A percentile compares a stretch with the other conserved stretches of the same genome.
phyloP scores from a whole-genome alignment of 176 grass and related monocot species.

The Poa pratensis region DNA sequence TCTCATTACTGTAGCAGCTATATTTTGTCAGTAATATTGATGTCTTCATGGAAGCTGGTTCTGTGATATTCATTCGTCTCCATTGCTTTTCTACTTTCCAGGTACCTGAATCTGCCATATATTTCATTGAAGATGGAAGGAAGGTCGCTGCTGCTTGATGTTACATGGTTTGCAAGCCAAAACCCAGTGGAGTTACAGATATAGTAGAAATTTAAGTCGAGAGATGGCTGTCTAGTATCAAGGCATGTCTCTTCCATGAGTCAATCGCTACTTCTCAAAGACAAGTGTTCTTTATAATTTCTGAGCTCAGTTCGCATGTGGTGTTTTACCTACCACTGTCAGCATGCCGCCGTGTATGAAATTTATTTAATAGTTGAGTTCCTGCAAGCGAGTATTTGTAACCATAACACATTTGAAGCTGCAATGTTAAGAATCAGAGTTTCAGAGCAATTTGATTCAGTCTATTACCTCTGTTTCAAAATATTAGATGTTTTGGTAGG shows the following conservation, averaged over 20 bases:
- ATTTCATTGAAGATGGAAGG: constrained; percentile 97
- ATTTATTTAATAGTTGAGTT: constrained; percentile 25
- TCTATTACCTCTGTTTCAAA: background rate
- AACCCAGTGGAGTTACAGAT: constrained; percentile 39
- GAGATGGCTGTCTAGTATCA: constrained; percentile 3
- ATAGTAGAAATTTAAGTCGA: constrained; percentile 36
- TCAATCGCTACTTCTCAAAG: background rate
- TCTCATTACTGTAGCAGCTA: background rate
- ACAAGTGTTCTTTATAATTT: constrained; percentile 19
- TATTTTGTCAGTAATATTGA: background rate
- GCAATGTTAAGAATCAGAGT: background rate
- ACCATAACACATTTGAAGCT: background rate
- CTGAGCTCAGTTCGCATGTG: constrained; percentile 19
- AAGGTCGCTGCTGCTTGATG: constrained; percentile 85
- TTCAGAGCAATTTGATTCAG: background rate
- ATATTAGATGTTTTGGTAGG: no score
- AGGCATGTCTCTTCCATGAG: background rate
- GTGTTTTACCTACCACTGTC: constrained; percentile 28
- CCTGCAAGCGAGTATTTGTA: constrained; percentile 6
- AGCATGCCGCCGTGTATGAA: constrained; percentile 26
- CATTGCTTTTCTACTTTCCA: constrained; percentile 14
- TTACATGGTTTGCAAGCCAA: constrained; percentile 29
- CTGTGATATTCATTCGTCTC: background rate
- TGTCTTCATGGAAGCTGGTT: background rate
- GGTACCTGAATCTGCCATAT: constrained; percentile 91